Base-by-base conservation (phyloP, 1,284 basidiomycete species). In the Inonotus hispidus region DNA sequence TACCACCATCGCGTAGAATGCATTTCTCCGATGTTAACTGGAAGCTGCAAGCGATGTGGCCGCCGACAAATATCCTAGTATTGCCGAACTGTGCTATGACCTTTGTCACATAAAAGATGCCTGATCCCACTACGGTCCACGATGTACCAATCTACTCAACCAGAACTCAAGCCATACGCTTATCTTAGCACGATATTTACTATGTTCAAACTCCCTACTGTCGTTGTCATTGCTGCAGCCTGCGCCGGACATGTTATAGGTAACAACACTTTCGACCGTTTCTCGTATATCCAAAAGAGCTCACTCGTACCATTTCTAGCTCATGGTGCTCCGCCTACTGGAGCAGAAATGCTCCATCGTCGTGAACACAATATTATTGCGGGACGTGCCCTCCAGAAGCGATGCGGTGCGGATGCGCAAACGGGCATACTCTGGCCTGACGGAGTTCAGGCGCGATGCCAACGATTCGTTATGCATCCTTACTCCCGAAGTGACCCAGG, bases 401-500 rank as follows among this genome's bases (percentile, higher is more conserved):
- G 50, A 16, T 59, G 58, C 14, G 58, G 50, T n/a, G 29, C 37
- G 16, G 27, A 52, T 59, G 37, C 37, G 14, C 14, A 52, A 46
- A 21, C 58, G 58, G 6, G 27, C 39, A 2, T 25, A 53, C 8
- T 11, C 8, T 27, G 50, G 50, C 14, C 52, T 41, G 39, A 29
- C 23, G 16, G 16, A 13, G 14, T 45, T 53, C 52, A 53, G 54
- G 39, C 50, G 37, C 27, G 23, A 52, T 4, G 23, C 32, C 10
- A 53, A 53, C 32, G 58, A 53, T 16, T 53, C 58, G 16, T 38
- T 60, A 4, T 60, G 59, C 32, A 56, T 60, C 11, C 53, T 60
- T 16, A 60, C 59, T 11, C 59, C 59, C 7, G 59, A 56, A 41
- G 53, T 55, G 11, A 60, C 59, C 11, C 59, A 60, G 37, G 59